Evolutionary conservation across 805 yeast species (phyloP).

Genomic region (Barnettozyma sucrosica): DNA sequence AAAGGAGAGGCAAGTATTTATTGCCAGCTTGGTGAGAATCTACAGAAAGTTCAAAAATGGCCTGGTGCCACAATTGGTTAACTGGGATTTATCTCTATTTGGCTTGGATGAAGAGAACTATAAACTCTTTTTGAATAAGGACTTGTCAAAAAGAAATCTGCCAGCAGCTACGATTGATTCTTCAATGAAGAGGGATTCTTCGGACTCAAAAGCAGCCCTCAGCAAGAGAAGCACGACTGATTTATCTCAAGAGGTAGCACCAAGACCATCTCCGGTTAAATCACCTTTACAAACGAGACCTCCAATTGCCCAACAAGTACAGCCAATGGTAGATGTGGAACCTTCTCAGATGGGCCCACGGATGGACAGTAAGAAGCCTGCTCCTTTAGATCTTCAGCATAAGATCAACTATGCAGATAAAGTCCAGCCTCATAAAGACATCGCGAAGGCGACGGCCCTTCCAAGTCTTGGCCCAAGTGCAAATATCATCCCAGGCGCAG

Average conservation of each 20-base stretch:
- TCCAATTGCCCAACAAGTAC: not conserved
- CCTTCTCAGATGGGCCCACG: not conserved
- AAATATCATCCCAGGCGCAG: not conserved
- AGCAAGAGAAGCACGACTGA: not conserved
- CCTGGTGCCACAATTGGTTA: slow-evolving; percentile 44
- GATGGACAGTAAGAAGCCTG: not conserved
- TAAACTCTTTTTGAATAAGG: slow-evolving; percentile 19
- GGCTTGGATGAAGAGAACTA: slow-evolving; percentile 35
- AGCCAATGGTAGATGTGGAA: not conserved
- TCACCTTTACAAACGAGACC: not conserved
- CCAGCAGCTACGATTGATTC: not conserved
- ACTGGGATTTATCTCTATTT: slow-evolving; percentile 42
- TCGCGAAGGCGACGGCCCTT: not conserved
- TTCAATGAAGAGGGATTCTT: not conserved
- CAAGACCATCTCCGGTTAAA: not conserved
- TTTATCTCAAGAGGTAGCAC: not conserved
- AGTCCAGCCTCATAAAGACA: not conserved
- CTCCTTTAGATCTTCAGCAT: not conserved
- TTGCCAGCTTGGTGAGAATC: slow-evolving; percentile 45
- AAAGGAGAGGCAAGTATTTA: slow-evolving; percentile 54
- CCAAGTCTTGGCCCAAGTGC: not conserved
- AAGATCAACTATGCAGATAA: not conserved
- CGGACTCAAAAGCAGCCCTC: not conserved
- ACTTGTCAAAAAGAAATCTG: not conserved
- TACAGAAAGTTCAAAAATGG: slow-evolving; percentile 53